A percentile compares a stretch with the other conserved stretches of the same genome.
Evolutionary conservation across 1,284 basidiomycete genomes (phyloP).

Genomic region (Afroboletus lepidellus): DNA sequence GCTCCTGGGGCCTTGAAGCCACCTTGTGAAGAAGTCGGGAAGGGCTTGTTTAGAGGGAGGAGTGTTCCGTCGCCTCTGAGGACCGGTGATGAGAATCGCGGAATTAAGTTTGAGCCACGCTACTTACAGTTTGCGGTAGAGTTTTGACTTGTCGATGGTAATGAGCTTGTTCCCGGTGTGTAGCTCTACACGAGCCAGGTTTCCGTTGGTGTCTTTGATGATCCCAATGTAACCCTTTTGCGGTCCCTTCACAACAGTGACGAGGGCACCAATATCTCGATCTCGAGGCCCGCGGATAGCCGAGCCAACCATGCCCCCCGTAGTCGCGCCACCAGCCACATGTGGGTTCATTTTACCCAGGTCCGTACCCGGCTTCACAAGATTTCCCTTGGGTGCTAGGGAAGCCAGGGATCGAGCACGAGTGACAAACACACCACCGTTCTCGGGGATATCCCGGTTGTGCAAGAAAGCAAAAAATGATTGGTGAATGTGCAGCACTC

Average conservation of each 20-base stretch:
- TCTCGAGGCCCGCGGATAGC: slow-evolving; percentile 76
- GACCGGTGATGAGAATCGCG: slow-evolving; percentile 4
- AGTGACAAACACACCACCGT: slow-evolving; percentile 93
- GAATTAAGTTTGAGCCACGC: background rate
- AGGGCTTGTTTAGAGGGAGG: slow-evolving; percentile 41
- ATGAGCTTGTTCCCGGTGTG: slow-evolving; percentile 90
- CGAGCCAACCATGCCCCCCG: slow-evolving; percentile 81
- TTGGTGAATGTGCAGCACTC: slow-evolving; percentile 93
- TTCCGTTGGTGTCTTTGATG: slow-evolving; percentile 94
- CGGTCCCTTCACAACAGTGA: slow-evolving; percentile 84
- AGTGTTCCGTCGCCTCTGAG: slow-evolving; percentile 56
- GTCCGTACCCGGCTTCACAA: slow-evolving; percentile 68
- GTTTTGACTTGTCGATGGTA: slow-evolving; percentile 78
- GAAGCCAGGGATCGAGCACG: slow-evolving; percentile 78
- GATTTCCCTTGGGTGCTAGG: slow-evolving; percentile 79
- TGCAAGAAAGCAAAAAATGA: slow-evolving; percentile 94
- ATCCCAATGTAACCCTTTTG: slow-evolving; percentile 91
- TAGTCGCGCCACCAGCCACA: slow-evolving; percentile 54
- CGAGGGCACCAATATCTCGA: slow-evolving; percentile 77
- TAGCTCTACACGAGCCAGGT: slow-evolving; percentile 87
- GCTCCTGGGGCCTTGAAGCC: slow-evolving; percentile 34
- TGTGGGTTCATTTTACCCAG: slow-evolving; percentile 97
- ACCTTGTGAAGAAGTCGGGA: slow-evolving; percentile 26
- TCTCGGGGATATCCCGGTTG: slow-evolving; percentile 88
- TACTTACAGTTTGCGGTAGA: slow-evolving; percentile 79